These are phyloP conservation scores for Metschnikowia reukaufii DNA, from an alignment of 805 yeast genomes.

Conservation along the genomic window DNA sequence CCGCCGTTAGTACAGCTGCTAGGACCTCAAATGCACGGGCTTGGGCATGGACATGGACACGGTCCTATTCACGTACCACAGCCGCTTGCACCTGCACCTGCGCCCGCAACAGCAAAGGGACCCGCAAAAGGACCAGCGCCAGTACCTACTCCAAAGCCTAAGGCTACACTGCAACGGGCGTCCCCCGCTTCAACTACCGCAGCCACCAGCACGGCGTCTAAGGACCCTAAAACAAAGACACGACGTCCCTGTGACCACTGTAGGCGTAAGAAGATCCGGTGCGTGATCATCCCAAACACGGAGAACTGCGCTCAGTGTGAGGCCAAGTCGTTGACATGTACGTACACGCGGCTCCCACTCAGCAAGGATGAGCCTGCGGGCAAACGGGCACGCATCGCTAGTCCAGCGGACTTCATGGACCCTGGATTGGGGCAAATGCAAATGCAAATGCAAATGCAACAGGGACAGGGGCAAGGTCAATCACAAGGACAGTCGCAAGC, in stretches of 20 bases:
- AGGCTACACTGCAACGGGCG: background rate
- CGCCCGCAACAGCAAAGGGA: background rate
- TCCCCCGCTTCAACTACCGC: background rate
- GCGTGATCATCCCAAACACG: constrained; percentile 66
- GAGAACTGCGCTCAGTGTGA: constrained; percentile 76
- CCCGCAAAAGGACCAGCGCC: too few relatives aligned
- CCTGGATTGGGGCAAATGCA: background rate
- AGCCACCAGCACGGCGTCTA: background rate
- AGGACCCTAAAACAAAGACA: background rate
- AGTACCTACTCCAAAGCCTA: background rate
- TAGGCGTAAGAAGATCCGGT: constrained; percentile 73
- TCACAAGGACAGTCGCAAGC: too few relatives aligned
- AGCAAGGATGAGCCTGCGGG: constrained; percentile 44
- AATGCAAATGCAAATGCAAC: too few relatives aligned
- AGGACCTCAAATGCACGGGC: too few relatives aligned
- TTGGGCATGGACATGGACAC: too few relatives aligned
- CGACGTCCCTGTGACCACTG: constrained; percentile 83
- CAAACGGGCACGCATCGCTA: constrained; percentile 31
- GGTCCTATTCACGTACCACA: too few relatives aligned
- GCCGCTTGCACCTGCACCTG: background rate
- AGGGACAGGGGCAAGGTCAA: too few relatives aligned
- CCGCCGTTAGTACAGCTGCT: constrained; percentile 4
- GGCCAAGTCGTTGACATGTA: constrained; percentile 68
- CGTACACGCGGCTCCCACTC: constrained; percentile 44
- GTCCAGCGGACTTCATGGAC: background rate